These are phyloP conservation scores for Podaxis mareebaensis DNA, from an alignment of 768 basidiomycete genomes.

Conservation along the genomic window DNA sequence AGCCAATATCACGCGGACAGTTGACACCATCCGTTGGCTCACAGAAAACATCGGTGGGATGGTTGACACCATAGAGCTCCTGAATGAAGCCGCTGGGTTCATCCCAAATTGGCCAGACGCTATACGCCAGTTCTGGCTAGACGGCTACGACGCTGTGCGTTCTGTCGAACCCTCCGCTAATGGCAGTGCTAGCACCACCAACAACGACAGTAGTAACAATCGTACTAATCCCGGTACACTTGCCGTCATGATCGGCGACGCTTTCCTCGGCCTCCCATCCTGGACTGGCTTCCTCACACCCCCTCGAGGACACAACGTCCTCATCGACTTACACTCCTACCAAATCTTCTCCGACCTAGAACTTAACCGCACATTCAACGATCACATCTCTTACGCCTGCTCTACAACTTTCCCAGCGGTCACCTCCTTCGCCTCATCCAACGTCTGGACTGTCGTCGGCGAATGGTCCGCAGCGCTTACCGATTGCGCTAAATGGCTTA, in stretches of 20 bases:
- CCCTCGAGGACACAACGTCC: constrained; percentile 52
- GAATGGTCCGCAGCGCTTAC: constrained; percentile 80
- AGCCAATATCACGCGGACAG: constrained; percentile 50
- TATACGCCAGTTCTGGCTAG: constrained; percentile 55
- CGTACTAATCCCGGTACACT: background rate
- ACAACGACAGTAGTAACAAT: background rate
- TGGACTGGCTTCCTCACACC: constrained; percentile 62
- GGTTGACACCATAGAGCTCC: constrained; percentile 63
- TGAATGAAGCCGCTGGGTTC: constrained; percentile 73
- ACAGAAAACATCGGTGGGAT: constrained; percentile 53
- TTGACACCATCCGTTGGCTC: constrained; percentile 59
- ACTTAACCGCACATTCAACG: constrained; percentile 50
- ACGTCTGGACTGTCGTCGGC: constrained; percentile 75
- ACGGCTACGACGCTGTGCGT: constrained; percentile 57
- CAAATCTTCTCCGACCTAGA: constrained; percentile 68
- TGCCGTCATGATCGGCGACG: constrained; percentile 73
- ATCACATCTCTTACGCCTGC: constrained; percentile 69
- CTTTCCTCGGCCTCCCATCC: constrained; percentile 57
- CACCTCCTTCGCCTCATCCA: constrained; percentile 42
- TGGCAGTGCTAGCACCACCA: background rate
- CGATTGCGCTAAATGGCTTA: constrained; percentile 79
- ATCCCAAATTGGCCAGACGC: constrained; percentile 38
- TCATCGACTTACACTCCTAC: constrained; percentile 76
- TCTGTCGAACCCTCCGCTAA: constrained; percentile 31
- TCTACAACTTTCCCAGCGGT: constrained; percentile 39